A percentile compares a stretch with the other conserved stretches of the same genome.
Evolutionary conservation across 225 moss, liverwort and hornwort genomes (phyloP).

Genomic region (Bryoerythrophyllum caledonicum): DNA sequence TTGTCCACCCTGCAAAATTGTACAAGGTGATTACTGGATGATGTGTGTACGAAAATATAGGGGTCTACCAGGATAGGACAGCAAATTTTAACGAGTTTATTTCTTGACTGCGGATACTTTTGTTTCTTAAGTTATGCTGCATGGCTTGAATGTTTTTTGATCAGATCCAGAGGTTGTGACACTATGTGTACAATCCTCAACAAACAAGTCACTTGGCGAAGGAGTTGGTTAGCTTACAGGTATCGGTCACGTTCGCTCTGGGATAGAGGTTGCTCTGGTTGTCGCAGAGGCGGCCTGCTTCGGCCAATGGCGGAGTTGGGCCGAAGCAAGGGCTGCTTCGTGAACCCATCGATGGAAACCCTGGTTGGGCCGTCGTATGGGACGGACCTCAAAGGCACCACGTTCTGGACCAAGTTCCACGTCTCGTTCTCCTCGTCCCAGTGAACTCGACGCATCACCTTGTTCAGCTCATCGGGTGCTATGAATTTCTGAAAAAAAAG

Average conservation of each 20-base stretch:
- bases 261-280: constrained; percentile 73
- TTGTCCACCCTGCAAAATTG: constrained; percentile 72
- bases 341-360: constrained; percentile 79
- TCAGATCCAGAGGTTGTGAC: neutral
- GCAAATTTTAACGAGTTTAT: too few species aligned
- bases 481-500: constrained; percentile 70
- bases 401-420: constrained; percentile 70
- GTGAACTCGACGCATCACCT: constrained; percentile 75
- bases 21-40: too few species aligned
- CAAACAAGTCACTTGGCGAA: neutral
- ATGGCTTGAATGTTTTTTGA: neutral
- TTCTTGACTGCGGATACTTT: too few species aligned
- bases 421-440: constrained; percentile 96
- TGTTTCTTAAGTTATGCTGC: too few species aligned
- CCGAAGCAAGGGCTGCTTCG: constrained; percentile 81
- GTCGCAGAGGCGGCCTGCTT: constrained; percentile 71
- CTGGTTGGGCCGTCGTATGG: constrained; percentile 51
- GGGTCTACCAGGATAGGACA: too few species aligned
- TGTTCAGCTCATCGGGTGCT: constrained; percentile 73
- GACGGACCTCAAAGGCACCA: constrained; percentile 40
- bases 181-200: neutral
- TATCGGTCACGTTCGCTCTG: constrained; percentile 78
- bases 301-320: constrained; percentile 80
- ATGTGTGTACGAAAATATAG: too few species aligned
- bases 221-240: constrained; percentile 48